These are phyloP conservation scores for Cercophora newfieldiana DNA, from an alignment of 495 filamentous ascomycete genomes.

Conservation along the genomic window DNA sequence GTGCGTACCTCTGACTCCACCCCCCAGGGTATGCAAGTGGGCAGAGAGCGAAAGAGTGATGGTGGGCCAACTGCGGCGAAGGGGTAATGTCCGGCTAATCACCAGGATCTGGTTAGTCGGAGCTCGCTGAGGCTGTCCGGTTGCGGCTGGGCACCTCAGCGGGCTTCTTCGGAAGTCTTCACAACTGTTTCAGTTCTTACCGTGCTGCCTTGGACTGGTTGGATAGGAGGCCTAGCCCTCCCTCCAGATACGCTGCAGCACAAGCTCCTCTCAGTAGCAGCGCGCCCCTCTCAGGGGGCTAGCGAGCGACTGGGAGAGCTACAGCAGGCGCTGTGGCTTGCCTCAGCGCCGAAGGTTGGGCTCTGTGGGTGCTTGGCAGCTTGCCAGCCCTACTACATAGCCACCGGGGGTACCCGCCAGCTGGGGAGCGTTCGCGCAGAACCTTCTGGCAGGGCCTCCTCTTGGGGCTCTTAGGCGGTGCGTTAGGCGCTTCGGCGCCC, in stretches of 20 bases:
- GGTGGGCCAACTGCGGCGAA: background rate
- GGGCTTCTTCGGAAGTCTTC: background rate
- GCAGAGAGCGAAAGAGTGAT: too few relatives aligned
- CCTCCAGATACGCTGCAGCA: background rate
- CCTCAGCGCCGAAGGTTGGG: constrained; percentile 12
- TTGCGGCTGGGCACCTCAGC: background rate
- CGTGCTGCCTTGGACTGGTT: background rate
- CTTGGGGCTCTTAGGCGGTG: constrained; percentile 41
- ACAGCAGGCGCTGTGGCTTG: background rate
- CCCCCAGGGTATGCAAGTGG: background rate
- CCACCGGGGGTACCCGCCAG: constrained; percentile 10
- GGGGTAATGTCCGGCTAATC: background rate
- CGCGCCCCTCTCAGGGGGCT: background rate
- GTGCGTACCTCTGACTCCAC: background rate
- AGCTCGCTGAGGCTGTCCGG: background rate
- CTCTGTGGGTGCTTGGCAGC: constrained; percentile 14
- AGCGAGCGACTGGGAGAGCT: background rate
- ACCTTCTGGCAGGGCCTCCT: constrained; percentile 32
- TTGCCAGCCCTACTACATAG: constrained; percentile 12
- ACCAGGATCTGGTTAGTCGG: background rate
- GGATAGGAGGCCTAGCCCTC: too few relatives aligned
- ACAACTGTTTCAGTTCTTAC: background rate
- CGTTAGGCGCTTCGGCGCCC: constrained; percentile 5
- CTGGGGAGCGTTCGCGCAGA: constrained; percentile 7
- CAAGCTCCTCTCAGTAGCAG: background rate